phyloP scores from a whole-genome alignment of 352 stramenopile species.

The Phytophthora citrophthora region DNA sequence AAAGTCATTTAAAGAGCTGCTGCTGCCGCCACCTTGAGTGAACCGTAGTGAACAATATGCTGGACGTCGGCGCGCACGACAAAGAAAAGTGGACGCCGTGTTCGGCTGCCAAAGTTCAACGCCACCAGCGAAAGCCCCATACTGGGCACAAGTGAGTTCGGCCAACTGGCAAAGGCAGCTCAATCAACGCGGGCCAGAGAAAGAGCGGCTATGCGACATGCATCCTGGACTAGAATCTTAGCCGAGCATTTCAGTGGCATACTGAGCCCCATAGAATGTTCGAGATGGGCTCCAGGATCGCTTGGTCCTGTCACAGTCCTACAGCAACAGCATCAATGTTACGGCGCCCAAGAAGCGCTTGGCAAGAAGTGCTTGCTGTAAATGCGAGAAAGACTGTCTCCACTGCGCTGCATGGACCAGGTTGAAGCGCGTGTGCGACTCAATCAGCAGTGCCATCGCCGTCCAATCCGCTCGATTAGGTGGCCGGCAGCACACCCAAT shows the following conservation, averaged over 20 bases:
- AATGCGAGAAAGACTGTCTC: neutral
- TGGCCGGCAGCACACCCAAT: slow-evolving; percentile 10
- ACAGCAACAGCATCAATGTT: neutral
- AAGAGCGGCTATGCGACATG: slow-evolving; percentile 18
- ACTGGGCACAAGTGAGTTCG: slow-evolving; percentile 14
- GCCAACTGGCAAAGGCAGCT: neutral
- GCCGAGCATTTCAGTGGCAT: slow-evolving; percentile 1
- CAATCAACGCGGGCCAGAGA: slow-evolving; percentile 13
- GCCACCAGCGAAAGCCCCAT: slow-evolving; percentile 4
- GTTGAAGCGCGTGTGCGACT: neutral
- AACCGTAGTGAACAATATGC: neutral
- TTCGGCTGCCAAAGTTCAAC: slow-evolving; percentile 24
- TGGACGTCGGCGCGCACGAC: neutral
- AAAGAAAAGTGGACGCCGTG: slow-evolving; percentile 16
- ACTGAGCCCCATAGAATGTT: slow-evolving; percentile 1
- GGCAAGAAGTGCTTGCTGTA: neutral
- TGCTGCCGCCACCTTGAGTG: neutral
- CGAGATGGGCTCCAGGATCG: neutral
- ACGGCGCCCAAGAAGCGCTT: neutral
- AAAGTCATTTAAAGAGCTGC: too few relatives aligned
- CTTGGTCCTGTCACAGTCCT: neutral
- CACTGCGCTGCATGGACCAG: slow-evolving; percentile 13
- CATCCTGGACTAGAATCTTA: slow-evolving; percentile 8
- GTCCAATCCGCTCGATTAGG: slow-evolving; percentile 18
- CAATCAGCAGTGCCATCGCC: slow-evolving; percentile 1